Evolutionary conservation across 2,329 filamentous ascomycete species (phyloP).

Genomic region (Cladosporium sp.): DNA sequence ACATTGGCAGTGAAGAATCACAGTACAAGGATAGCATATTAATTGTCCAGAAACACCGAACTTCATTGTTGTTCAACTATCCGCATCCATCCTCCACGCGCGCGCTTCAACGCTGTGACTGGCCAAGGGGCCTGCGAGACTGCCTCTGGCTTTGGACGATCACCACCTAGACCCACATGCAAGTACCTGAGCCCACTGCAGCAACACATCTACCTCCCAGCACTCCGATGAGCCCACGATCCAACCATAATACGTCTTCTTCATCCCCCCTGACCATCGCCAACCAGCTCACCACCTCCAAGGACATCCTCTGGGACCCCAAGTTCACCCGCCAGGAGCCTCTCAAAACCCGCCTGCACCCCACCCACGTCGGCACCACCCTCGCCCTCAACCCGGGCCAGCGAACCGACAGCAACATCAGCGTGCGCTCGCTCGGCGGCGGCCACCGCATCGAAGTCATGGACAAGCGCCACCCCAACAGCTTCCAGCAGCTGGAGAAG

Average conservation of each 20-base stretch:
- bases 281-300: slow-evolving; percentile 49
- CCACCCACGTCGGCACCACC: slow-evolving; percentile 52
- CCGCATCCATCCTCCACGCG: too few species aligned
- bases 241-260: slow-evolving; percentile 20
- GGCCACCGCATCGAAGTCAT: slow-evolving; percentile 55
- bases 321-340: slow-evolving; percentile 46
- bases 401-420: slow-evolving; percentile 54
- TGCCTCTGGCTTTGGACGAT: too few species aligned
- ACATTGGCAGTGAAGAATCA: background rate
- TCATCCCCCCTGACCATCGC: slow-evolving; percentile 42
- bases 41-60: too few species aligned
- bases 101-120: too few species aligned
- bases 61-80: too few species aligned
- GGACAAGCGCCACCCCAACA: slow-evolving; percentile 94
- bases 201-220: background rate
- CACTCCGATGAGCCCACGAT: background rate
- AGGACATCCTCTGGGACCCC: slow-evolving; percentile 52
- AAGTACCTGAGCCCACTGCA: background rate
- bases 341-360: slow-evolving; percentile 46
- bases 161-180: background rate
- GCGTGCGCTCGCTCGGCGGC: slow-evolving; percentile 48
- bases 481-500: slow-evolving; percentile 98
- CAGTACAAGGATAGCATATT: background rate
- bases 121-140: too few species aligned
- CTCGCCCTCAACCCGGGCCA: slow-evolving; percentile 39